Conservation (phyloP, 1,284 basidiomycete species). For the Taiwanofungus camphoratus region DNA sequence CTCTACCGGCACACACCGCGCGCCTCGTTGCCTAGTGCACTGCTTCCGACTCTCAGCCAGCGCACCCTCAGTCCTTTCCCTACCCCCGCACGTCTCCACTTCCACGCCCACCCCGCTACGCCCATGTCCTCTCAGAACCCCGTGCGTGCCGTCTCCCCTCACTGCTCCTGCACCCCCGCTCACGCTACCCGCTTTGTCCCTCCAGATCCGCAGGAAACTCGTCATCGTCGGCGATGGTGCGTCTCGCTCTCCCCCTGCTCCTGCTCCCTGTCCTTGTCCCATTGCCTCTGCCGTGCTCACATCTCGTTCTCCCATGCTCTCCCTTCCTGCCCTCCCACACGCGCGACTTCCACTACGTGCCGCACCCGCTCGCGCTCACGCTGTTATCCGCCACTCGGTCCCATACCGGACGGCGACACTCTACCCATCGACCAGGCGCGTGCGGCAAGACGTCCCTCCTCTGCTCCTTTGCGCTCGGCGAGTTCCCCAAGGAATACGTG, state of each 20-base stretch:
- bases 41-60: neutral
- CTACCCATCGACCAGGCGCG: slow-evolving; percentile 45
- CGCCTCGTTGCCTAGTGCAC: neutral
- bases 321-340: neutral
- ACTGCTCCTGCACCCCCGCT: slow-evolving; percentile 9
- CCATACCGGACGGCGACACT: neutral
- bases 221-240: slow-evolving; percentile 92
- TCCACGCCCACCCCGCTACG: neutral
- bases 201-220: slow-evolving; percentile 79
- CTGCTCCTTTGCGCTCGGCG: slow-evolving; percentile 90
- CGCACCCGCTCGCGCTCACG: neutral
- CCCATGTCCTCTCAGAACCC: slow-evolving; percentile 45
- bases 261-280: slow-evolving; percentile 14
- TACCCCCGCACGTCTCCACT: neutral
- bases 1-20: too few relatives aligned
- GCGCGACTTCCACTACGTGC: neutral
- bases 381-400: slow-evolving; percentile 1
- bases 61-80: neutral
- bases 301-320: neutral
- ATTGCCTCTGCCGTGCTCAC: slow-evolving; percentile 12
- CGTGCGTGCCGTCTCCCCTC: slow-evolving; percentile 30
- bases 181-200: slow-evolving; percentile 10
- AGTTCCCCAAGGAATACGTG: slow-evolving; percentile 97
- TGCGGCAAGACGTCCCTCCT: slow-evolving; percentile 83
- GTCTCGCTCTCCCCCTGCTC: slow-evolving; percentile 28